Conservation (phyloP, 2,329 filamentous ascomycete species). For the Ophiostoma quercus region DNA sequence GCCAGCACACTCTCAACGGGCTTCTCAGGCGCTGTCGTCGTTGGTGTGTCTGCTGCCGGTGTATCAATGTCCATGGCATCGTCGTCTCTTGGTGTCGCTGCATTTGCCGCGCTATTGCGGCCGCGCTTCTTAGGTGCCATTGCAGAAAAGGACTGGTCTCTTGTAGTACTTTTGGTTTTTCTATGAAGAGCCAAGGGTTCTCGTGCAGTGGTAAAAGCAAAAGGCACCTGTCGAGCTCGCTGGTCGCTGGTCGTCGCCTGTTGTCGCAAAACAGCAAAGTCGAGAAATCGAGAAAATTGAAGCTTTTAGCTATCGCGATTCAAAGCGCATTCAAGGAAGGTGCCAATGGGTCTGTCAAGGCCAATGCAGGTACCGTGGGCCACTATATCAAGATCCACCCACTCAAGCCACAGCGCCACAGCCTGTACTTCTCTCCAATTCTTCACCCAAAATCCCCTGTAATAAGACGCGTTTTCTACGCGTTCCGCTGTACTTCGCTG, state of each 20-base stretch:
- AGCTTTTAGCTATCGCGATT: slow-evolving; percentile 9
- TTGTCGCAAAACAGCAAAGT: background rate
- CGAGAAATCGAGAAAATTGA: background rate
- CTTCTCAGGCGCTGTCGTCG: slow-evolving; percentile 29
- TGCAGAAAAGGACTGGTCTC: background rate
- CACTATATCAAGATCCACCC: background rate
- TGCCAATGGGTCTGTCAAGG: background rate
- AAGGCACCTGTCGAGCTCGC: background rate
- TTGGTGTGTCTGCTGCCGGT: slow-evolving; percentile 49
- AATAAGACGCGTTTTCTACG: slow-evolving; percentile 21
- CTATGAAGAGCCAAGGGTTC: background rate
- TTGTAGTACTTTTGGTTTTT: background rate
- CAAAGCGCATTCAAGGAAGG: background rate
- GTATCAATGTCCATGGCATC: slow-evolving; percentile 58
- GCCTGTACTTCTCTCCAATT: background rate
- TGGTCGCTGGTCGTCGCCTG: background rate
- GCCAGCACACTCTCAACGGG: slow-evolving; percentile 38
- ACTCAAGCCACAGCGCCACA: slow-evolving; percentile 10
- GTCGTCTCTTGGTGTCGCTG: slow-evolving; percentile 47
- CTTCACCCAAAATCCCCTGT: background rate
- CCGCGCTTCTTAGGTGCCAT: slow-evolving; percentile 65
- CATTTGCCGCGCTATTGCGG: slow-evolving; percentile 43
- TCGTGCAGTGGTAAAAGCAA: background rate
- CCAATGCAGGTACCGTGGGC: background rate
- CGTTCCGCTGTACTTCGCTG: slow-evolving; percentile 11